Evolutionary conservation across 2,329 filamentous ascomycete species (phyloP).

Genomic region (Thelonectria discophora): DNA sequence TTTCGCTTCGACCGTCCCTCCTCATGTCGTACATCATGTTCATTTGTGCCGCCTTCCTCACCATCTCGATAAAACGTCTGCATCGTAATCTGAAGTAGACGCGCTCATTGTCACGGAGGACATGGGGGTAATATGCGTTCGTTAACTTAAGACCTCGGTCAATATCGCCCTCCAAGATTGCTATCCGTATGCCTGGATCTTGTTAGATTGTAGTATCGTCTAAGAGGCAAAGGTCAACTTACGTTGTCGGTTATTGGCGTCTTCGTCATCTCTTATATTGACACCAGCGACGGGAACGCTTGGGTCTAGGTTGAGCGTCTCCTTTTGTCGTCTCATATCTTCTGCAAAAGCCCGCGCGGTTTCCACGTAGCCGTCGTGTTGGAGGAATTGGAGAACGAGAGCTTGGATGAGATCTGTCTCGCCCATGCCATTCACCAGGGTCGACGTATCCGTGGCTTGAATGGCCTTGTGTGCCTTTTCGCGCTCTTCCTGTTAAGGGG

Average conservation of each 20-base stretch:
- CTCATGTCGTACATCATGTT: constrained; percentile 58
- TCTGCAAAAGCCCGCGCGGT: constrained; percentile 88
- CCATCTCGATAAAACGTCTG: constrained; percentile 95
- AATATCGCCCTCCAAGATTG: constrained; percentile 91
- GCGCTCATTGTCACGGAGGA: constrained; percentile 81
- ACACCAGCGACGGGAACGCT: constrained; percentile 63
- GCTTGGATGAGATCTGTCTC: constrained; percentile 85
- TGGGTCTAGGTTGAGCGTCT: constrained; percentile 70
- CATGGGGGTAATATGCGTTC: constrained; percentile 78
- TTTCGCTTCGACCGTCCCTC: constrained; percentile 48
- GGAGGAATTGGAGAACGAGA: constrained; percentile 84
- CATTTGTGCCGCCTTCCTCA: constrained; percentile 75
- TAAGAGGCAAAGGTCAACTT: constrained; percentile 44
- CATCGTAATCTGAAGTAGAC: constrained; percentile 90
- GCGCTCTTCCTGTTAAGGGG: constrained; percentile 63
- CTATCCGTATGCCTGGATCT: constrained; percentile 77
- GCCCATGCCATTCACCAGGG: constrained; percentile 68
- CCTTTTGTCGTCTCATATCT: constrained; percentile 79
- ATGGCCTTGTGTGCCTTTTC: constrained; percentile 69
- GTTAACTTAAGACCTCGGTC: constrained; percentile 89
- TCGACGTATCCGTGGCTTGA: constrained; percentile 62
- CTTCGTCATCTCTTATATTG: constrained; percentile 80
- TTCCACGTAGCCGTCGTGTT: constrained; percentile 95
- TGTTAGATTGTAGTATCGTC: constrained; percentile 27
- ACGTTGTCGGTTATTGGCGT: constrained; percentile 89